Evolutionary conservation across 139 green algal species (phyloP), one percentile per base, ranked within the genome.

Genomic region (Chlorella sp.): DNA sequence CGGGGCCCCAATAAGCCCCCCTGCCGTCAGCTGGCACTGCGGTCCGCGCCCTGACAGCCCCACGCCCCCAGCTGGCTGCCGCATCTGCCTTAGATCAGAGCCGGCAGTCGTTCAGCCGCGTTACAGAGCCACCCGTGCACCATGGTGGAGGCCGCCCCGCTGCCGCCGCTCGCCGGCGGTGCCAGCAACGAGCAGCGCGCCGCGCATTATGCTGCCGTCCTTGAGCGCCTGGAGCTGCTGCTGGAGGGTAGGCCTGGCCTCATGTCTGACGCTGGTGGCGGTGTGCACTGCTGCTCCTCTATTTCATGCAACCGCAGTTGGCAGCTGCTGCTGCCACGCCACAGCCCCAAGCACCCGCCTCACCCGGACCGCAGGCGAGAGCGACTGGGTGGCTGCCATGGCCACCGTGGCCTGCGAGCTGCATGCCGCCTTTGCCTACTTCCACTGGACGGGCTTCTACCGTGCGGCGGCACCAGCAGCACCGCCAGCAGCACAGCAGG

Each of bases 391-490:
- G 15, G 91, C 90, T 5, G 87, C 87, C 12, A 92, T 93, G 91
- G 65, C 88, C 4, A 93, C 91, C 0, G 87, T 89, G 11, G 87
- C 79, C 4, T 90, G 83, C 68, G 68, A 92, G 26, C 87, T 94
- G n/a, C 91, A 94, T 39, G 26, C 82, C 1, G 86, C 84, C 2
- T 93, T 94, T 67, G 86, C 76, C 1, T 93, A 92, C 81, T 94
- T 79, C 73, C 81, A 93, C 60, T 94, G 91, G 91, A 94, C 90
- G 20, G 90, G 81, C 11, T 86, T 80, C 36, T 86, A 86, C 36
- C 68, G 51, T 21, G 51, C 51, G 15, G 51, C 51, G 15, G 81
- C 44, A 28, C 3, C n/a, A 2, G 15, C 20, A 2, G 15, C 20
- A 7, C 60, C 64, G 20, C 23, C 60, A 41, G 60, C 38, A 30